Percentiles rank a stretch among this genome's conserved stretches.
These are phyloP conservation scores for Aspergillus sp. DNA, from an alignment of 2,329 filamentous ascomycete species.

Conservation along the genomic window DNA sequence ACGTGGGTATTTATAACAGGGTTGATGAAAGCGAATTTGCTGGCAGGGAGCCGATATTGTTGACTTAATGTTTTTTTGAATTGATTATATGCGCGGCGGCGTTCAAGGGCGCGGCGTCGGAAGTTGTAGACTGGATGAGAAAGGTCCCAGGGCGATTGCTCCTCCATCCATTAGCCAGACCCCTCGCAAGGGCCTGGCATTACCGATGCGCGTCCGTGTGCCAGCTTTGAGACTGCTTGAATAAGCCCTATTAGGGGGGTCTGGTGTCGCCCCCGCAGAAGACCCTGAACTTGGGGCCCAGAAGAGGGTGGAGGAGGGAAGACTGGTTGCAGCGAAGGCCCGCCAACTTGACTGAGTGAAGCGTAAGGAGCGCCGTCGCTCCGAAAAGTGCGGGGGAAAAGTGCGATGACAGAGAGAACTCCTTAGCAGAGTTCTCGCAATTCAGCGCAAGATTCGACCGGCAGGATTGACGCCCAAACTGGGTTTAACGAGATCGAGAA, in stretches of 20 bases:
- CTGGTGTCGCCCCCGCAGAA: constrained; percentile 96
- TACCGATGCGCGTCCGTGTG: constrained; percentile 38
- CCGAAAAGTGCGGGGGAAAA: constrained; percentile 38
- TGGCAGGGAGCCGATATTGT: constrained; percentile 4
- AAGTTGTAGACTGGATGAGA: constrained; percentile 26
- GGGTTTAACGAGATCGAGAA: background rate
- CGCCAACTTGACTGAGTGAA: constrained; percentile 86
- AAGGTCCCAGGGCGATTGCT: constrained; percentile 32
- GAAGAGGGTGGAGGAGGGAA: constrained; percentile 81
- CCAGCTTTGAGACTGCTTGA: constrained; percentile 34
- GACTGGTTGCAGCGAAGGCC: constrained; percentile 71
- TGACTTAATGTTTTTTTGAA: constrained; percentile 3
- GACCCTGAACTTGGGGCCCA: constrained; percentile 91
- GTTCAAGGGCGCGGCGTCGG: constrained; percentile 21
- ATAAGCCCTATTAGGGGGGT: constrained; percentile 81
- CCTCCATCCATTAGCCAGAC: constrained; percentile 47
- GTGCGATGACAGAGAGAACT: constrained; percentile 17
- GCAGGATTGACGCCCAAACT: constrained; percentile 12
- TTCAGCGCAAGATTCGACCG: constrained; percentile 16
- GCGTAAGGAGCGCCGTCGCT: constrained; percentile 41
- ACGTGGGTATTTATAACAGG: background rate
- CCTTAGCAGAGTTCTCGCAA: constrained; percentile 18
- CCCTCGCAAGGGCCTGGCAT: constrained; percentile 46
- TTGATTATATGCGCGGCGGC: constrained; percentile 3
- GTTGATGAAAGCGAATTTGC: background rate